Evolutionary conservation across 2,329 filamentous ascomycete species (phyloP).

Genomic region (Aspergillus sp.): DNA sequence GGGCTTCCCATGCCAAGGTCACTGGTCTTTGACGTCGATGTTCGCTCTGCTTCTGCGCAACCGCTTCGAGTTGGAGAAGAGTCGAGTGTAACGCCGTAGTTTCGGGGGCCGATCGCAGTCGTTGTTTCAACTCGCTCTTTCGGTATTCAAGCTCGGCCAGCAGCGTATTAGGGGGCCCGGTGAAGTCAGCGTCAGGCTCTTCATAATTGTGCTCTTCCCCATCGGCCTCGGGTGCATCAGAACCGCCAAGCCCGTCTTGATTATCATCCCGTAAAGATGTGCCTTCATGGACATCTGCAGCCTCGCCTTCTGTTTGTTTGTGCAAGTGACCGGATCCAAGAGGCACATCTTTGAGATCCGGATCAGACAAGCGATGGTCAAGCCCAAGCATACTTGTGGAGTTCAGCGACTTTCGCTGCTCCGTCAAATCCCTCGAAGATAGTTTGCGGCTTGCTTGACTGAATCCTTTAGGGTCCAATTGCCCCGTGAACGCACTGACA

Average conservation of each 20-base stretch:
- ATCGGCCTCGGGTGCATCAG: slow-evolving; percentile 20
- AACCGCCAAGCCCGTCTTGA: slow-evolving; percentile 13
- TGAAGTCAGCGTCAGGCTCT: slow-evolving; percentile 51
- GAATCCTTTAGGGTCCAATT: slow-evolving; percentile 75
- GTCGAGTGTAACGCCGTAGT: slow-evolving; percentile 88
- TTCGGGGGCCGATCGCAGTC: slow-evolving; percentile 68
- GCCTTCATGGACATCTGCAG: slow-evolving; percentile 23
- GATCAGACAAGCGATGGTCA: slow-evolving; percentile 21
- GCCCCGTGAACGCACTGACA: slow-evolving; percentile 87
- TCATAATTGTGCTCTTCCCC: slow-evolving; percentile 41
- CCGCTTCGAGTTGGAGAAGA: slow-evolving; percentile 83
- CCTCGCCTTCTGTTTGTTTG: slow-evolving; percentile 24
- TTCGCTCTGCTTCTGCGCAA: slow-evolving; percentile 79
- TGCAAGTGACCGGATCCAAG: slow-evolving; percentile 13
- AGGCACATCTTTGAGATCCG: slow-evolving; percentile 17
- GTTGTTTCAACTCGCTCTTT: slow-evolving; percentile 81
- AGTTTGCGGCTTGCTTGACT: slow-evolving; percentile 54
- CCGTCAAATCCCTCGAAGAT: slow-evolving; percentile 23
- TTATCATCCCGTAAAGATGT: slow-evolving; percentile 19
- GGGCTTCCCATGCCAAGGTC: slow-evolving; percentile 83
- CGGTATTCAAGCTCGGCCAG: slow-evolving; percentile 89
- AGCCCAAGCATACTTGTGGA: slow-evolving; percentile 34
- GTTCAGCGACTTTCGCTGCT: slow-evolving; percentile 32
- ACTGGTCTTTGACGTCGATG: slow-evolving; percentile 70
- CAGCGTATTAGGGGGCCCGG: slow-evolving; percentile 81